Base-by-base conservation (phyloP, 148 eudicot species). In the Rhododendron williamsianum region DNA sequence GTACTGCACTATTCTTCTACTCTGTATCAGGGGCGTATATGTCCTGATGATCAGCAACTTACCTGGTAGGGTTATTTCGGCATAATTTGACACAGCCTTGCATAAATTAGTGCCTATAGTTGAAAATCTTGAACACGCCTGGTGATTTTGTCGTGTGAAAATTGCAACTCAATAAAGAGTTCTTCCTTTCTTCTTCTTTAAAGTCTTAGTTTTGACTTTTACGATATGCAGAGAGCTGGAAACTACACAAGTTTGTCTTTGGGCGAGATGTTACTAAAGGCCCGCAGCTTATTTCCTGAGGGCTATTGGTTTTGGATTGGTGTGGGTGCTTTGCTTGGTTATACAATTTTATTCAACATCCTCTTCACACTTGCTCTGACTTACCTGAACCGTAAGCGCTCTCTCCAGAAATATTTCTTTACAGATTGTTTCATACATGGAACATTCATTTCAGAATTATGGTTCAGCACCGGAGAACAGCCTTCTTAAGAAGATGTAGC, bases 271-370 rank as follows among this genome's bases (percentile, higher is more conserved):
- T 87, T 97, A 86, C 84, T 97, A 87, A 94, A 92, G 90, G 91
- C 90, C 82, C 93, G 98, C 83, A 89, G 95, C 84, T 90, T 94
- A 85, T 97, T 95, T 92, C 94, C 98, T 0, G 90, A 93, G 85
- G 87, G 89, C 85, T 94, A 95, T 91, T 97, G 99, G 99, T 95
- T 92, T 85, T 97, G 99, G 99, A 93, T 97, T 86, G 99, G 99
- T 12, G 93, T 91, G 85, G 98, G 96, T 78, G 99, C 99, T 74
- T 91, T 97, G 88, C 86, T 97, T 76, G 98, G 99, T 76, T 97
- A 95, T 78, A 92, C 89, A 72, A 56, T 93, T 74, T 65, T 95
- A 84, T 91, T 97, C 93, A 95, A 97, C 89, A 78, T 92, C 79
- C 95, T 95, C 87, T 94, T 93, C 90, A 94, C 96, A 25, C 84